Percentiles rank a stretch among this genome's conserved stretches.
Evolutionary conservation across 1,284 basidiomycete genomes (phyloP).

Genomic region (Sutorius eximius): DNA sequence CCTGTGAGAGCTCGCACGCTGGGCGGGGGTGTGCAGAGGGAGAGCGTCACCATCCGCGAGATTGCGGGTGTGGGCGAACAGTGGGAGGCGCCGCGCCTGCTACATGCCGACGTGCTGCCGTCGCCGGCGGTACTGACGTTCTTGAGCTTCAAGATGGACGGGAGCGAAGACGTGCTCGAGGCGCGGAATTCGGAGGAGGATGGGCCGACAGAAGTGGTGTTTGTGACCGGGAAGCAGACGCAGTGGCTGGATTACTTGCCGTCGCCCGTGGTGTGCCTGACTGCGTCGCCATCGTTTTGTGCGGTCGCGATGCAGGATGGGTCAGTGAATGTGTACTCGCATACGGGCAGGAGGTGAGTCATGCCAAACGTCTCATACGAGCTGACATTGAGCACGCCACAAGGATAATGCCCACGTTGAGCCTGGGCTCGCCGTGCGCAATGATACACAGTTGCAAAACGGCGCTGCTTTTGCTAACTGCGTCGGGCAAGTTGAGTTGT

Average conservation of each 20-base stretch:
- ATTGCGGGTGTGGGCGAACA: conserved; percentile 37
- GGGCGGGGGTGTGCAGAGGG: conserved; percentile 66
- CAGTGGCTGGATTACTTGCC: conserved; percentile 90
- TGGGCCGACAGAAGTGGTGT: conserved; percentile 67
- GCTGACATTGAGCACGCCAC: conserved; percentile 7
- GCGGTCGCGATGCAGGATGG: conserved; percentile 81
- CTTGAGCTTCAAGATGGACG: conserved; percentile 52
- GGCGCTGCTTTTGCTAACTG: conserved; percentile 72
- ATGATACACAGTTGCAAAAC: conserved; percentile 66
- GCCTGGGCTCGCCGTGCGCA: conserved; percentile 69
- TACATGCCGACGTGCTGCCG: conserved; percentile 38
- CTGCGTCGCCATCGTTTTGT: conserved; percentile 65
- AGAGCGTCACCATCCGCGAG: conserved; percentile 49
- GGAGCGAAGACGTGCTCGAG: conserved; percentile 70
- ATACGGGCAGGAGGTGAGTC: conserved; percentile 71
- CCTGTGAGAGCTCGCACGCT: conserved; percentile 59
- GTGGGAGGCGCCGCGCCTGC: conserved; percentile 24
- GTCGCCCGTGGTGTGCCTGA: conserved; percentile 63
- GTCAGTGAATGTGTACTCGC: conserved; percentile 74
- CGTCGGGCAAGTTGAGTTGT: conserved; percentile 65
- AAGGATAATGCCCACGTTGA: conserved; percentile 74
- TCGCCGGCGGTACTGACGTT: conserved; percentile 59
- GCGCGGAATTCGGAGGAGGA: conserved; percentile 74
- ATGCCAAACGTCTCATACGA: not conserved
- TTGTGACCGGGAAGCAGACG: conserved; percentile 62